Conservation (phyloP, 1,139 yeast genomes). For the Eremothecium cymbalariae region DNA sequence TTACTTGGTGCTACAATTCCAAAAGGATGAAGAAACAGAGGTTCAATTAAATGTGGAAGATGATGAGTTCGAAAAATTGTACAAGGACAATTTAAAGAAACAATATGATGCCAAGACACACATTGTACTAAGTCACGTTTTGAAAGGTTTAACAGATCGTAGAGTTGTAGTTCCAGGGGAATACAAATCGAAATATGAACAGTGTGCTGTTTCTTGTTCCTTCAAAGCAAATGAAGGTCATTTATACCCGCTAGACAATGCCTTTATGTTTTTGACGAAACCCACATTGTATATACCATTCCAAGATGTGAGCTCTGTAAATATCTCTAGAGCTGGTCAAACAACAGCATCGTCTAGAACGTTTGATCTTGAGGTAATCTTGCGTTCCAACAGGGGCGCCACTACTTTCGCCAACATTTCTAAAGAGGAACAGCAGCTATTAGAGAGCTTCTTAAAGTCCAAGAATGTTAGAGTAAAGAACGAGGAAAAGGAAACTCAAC, state of each 20-base stretch:
- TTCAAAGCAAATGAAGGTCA: constrained; percentile 94
- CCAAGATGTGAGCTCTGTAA: constrained; percentile 65
- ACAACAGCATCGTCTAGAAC: constrained; percentile 78
- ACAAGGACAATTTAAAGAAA: constrained; percentile 66
- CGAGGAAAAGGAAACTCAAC: constrained; percentile 83
- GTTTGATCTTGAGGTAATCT: constrained; percentile 76
- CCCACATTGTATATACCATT: constrained; percentile 90
- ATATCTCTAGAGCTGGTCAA: constrained; percentile 84
- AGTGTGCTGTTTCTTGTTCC: constrained; percentile 85
- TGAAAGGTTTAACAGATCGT: constrained; percentile 84
- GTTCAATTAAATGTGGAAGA: constrained; percentile 82
- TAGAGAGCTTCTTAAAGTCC: constrained; percentile 68
- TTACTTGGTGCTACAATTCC: constrained; percentile 80
- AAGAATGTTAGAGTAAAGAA: constrained; percentile 78
- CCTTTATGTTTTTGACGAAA: constrained; percentile 84
- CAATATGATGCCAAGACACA: constrained; percentile 80
- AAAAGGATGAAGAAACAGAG: constrained; percentile 84
- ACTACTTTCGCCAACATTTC: constrained; percentile 86
- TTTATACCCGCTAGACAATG: constrained; percentile 81
- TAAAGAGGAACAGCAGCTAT: constrained; percentile 76
- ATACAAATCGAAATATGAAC: constrained; percentile 61
- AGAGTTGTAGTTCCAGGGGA: constrained; percentile 83
- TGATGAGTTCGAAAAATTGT: constrained; percentile 67
- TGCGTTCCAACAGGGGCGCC: constrained; percentile 58
- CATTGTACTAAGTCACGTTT: constrained; percentile 78